These are phyloP conservation scores for Musa troglodytarum DNA, from an alignment of 176 grass and related monocot genomes.

Conservation along the genomic window DNA sequence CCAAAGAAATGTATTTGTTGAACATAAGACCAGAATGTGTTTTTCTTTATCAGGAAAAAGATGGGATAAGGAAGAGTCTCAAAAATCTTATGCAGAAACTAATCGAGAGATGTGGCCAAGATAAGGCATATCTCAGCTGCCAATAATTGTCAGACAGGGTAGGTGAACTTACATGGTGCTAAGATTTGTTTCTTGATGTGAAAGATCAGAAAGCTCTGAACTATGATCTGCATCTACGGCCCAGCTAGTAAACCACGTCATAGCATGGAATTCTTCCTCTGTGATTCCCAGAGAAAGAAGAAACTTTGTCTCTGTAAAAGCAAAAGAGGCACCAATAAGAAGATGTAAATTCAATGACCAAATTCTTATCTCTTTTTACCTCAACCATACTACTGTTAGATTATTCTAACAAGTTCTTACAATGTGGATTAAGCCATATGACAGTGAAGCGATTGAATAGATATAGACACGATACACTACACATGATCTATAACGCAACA, in stretches of 20 bases:
- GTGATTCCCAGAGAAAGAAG: slow-evolving; percentile 39
- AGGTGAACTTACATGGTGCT: slow-evolving; percentile 29
- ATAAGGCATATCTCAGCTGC: neutral
- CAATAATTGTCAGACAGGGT: neutral
- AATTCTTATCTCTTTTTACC: too few relatives aligned
- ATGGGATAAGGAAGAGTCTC: neutral
- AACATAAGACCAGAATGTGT: too few relatives aligned
- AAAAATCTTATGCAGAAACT: too few relatives aligned
- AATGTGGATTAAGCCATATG: too few relatives aligned
- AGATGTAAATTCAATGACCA: neutral
- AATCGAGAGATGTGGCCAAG: neutral
- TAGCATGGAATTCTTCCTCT: slow-evolving; percentile 76
- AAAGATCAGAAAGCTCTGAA: slow-evolving; percentile 26
- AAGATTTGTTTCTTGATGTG: slow-evolving; percentile 22
- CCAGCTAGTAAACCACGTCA: slow-evolving; percentile 97
- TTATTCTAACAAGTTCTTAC: too few relatives aligned
- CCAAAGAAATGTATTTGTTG: too few relatives aligned
- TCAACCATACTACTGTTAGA: too few relatives aligned
- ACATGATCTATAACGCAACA: too few relatives aligned
- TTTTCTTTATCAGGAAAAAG: neutral
- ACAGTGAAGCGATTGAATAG: too few relatives aligned
- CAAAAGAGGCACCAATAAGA: neutral
- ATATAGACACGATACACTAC: too few relatives aligned
- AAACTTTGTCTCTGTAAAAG: slow-evolving; percentile 58
- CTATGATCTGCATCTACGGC: slow-evolving; percentile 80